Evolutionary conservation across 2,329 filamentous ascomycete species (phyloP).

Genomic region (Ceratocystis diversiconidia): DNA sequence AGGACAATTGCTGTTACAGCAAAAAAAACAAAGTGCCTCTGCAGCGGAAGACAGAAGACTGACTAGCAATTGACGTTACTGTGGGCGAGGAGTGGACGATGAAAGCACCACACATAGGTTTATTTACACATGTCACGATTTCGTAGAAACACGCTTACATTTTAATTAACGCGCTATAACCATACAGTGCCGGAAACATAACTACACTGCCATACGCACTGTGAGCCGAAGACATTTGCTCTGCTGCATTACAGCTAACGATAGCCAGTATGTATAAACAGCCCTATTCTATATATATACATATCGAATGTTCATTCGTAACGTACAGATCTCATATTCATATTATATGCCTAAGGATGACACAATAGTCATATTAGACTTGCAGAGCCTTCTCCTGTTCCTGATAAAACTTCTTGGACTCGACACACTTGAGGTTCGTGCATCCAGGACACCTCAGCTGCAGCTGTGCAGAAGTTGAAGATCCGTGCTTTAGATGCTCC

Average conservation of each 20-base stretch:
- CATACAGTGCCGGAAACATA: not conserved
- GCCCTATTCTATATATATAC: not conserved
- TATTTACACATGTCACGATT: conserved; percentile 6
- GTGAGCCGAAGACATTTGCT: not conserved
- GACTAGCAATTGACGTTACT: not conserved
- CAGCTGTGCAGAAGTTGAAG: conserved; percentile 68
- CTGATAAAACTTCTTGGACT: conserved; percentile 56
- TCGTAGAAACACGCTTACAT: conserved; percentile 3
- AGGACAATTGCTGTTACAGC: not conserved
- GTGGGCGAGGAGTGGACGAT: not conserved
- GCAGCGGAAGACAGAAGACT: too few relatives aligned
- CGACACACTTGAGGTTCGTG: conserved; percentile 73
- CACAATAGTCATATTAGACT: not conserved
- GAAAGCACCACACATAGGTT: not conserved
- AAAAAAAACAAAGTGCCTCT: too few relatives aligned
- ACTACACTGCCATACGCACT: not conserved
- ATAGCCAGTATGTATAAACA: too few relatives aligned
- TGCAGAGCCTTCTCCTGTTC: conserved; percentile 9
- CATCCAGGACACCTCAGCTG: conserved; percentile 83
- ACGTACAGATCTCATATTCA: not conserved
- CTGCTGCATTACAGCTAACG: not conserved
- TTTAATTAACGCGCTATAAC: conserved; percentile 9
- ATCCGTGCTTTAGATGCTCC: conserved; percentile 55
- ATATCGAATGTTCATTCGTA: not conserved
- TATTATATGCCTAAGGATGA: not conserved